phyloP scores from a whole-genome alignment of 2,329 filamentous ascomycete species.

The Diaporthe batatas region DNA sequence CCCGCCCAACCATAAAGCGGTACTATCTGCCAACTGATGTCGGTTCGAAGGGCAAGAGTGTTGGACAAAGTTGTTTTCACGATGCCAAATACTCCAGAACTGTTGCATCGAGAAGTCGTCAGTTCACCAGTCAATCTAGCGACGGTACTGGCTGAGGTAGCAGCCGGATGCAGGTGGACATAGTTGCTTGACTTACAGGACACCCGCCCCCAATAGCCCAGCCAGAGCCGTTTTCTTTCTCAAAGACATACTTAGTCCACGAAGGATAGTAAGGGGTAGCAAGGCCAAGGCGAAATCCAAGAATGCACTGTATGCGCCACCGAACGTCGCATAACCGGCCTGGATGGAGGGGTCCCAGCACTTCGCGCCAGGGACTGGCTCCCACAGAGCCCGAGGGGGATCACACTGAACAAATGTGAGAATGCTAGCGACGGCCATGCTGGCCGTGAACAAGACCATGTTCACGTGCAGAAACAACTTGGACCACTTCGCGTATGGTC shows the following conservation, averaged over 20 bases:
- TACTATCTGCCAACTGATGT: constrained; percentile 19
- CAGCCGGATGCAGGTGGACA: too few species aligned
- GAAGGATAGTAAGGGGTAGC: not conserved
- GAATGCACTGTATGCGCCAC: constrained; percentile 21
- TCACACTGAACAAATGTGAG: constrained; percentile 21
- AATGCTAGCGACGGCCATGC: constrained; percentile 9
- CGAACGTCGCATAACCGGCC: constrained; percentile 12
- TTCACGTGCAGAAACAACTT: constrained; percentile 4
- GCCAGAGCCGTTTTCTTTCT: not conserved
- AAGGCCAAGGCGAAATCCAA: constrained; percentile 23
- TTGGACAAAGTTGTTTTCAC: constrained; percentile 14
- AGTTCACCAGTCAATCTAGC: not conserved
- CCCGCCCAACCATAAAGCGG: constrained; percentile 13
- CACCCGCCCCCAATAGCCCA: not conserved
- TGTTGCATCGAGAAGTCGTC: not conserved
- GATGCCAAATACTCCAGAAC: constrained; percentile 9
- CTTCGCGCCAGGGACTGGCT: not conserved
- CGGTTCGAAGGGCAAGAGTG: constrained; percentile 3
- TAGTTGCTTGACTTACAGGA: not conserved
- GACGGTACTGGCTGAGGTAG: too few species aligned
- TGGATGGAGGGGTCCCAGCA: constrained; percentile 24
- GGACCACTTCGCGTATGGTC: not conserved
- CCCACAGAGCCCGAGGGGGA: constrained; percentile 20
- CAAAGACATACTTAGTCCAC: constrained; percentile 6
- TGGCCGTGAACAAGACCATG: not conserved